Evolutionary conservation across 2,329 filamentous ascomycete species (phyloP), one percentile per base, ranked within the genome.

Genomic region (Tolypocladium ovalisporum): DNA sequence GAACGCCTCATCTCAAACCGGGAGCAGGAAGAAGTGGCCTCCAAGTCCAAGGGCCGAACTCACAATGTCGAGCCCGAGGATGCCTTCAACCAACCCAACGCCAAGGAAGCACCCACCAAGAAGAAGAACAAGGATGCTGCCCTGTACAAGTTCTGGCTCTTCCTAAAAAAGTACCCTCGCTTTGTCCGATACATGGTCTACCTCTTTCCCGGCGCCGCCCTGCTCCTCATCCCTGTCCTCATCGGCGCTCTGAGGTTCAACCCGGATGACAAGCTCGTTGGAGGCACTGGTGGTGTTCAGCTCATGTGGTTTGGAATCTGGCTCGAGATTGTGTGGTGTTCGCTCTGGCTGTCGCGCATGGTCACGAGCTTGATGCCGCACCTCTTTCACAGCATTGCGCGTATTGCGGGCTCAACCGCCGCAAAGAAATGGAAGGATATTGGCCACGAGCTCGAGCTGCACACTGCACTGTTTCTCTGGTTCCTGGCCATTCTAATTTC

Each of bases 301-400:
- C 75, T 97, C 51, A 76, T 90, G 59, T 97, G 93, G 93, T 97
- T 97, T 67, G 89, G 89, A 35, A 90, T 97, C 61, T 97, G 93
- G 93, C 79, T 97, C 22, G 89, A 96, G 71, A 90, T 96, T 47
- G 80, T 97, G 32, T 97, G 93, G 93, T 79, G 93, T 61, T 90
- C 90, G 0, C 78, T 97, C 0, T 97, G 93, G 93, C 86, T 87
- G 24, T 87, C 79, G 1, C 76, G 80, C 15, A 80, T 83, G 67
- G 62, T 78, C 47, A 80, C 78, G 4, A 76, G 77, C 32, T 67
- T 80, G 39, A 71, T 83, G 62, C 80, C 81, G 0, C 71, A 68
- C 32, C 57, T 75, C 7, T 74, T 83, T 58, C 72, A 74, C 42
- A 65, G 73, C 10, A 36, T 88, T 19, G 85, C 90, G 6, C 89